phyloP scores from a whole-genome alignment of 164 flowering plant species.

The Macadamia integrifolia region DNA sequence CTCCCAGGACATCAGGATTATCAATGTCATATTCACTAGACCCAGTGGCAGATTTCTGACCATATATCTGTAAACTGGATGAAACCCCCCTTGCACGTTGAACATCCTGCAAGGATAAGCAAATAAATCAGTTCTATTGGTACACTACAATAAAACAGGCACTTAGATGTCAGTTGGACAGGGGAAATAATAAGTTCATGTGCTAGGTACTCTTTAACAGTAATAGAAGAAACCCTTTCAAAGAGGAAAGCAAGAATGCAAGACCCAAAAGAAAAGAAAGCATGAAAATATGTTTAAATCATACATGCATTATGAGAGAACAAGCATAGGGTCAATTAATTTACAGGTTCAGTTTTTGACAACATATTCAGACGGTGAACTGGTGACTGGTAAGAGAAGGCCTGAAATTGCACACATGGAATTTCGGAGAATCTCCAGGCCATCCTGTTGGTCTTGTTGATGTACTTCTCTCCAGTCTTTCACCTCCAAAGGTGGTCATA shows the following conservation, averaged over 20 bases:
- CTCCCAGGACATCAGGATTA: conserved; percentile 29
- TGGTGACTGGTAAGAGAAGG: conserved; percentile 2
- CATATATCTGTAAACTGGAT: conserved; percentile 32
- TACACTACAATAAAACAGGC: not conserved
- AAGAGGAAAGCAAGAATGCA: not conserved
- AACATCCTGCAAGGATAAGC: conserved; percentile 29
- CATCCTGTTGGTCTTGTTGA: conserved; percentile 15
- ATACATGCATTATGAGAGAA: conserved; percentile 1
- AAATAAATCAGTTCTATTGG: too few relatives aligned
- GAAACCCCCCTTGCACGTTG: conserved; percentile 35
- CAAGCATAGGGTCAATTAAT: not conserved
- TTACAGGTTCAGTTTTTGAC: not conserved
- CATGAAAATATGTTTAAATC: not conserved
- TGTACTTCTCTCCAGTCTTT: conserved; percentile 11
- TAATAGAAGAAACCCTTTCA: not conserved
- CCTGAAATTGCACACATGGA: conserved; percentile 17
- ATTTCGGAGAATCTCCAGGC: conserved; percentile 19
- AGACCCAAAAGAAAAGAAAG: not conserved
- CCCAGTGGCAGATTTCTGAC: conserved; percentile 29
- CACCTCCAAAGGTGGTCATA: conserved; percentile 14
- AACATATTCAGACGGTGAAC: not conserved
- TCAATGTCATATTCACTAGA: conserved; percentile 43
- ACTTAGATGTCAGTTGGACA: conserved; percentile 1
- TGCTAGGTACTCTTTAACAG: not conserved
- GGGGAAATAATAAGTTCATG: not conserved